Base-by-base conservation (phyloP, 768 basidiomycete genomes). In the Suillus spraguei region DNA sequence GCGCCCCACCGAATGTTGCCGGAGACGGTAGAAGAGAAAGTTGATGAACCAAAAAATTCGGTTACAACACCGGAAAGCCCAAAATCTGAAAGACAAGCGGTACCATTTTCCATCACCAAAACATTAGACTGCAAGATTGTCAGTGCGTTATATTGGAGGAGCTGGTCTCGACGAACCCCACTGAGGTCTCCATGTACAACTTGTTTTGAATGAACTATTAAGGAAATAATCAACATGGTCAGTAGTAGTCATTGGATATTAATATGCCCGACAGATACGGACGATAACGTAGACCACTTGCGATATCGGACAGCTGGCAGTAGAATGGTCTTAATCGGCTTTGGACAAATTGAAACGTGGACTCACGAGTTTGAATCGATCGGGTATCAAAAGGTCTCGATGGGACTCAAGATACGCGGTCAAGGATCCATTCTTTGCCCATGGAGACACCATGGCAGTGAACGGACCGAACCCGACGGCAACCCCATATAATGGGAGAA, bases 1-100 rank as follows among this genome's bases (percentile, higher is more conserved):
- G 81, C 82, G 5, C 80, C 78, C 79, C 80, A 82, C 1, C 81
- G 76, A 32, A 81, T 74, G 24, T 79, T 78, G 8, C 81, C 81
- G 6, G 53, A 20, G 22, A 64, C 35, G 4, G 53, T 32, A 76
- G 80, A 79, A 11, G 74, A 73, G 52, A 71, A 68, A 24, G 67
- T 72, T 35, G 69, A 68, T 68, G 74, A 9, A 28, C 74, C 70
- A 39, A 76, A 69, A 59, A 78, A 71, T 62, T 80, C 77, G 28
- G 49, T 56, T 10, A 63, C 3, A 9, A 61, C 44, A 9, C 35
- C 76, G 14, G 81, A 80, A 33, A 83, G 65, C 32, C 80, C 81
- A 66, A 84, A 85, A 63, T 83, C 82, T 24, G 79, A 77, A 8
- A 84, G 71, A 41, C 74, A 71, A 10, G 82, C 81, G 4, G 71